Conservation (phyloP, 495 filamentous ascomycete genomes). For the Cudoniella acicularis region DNA sequence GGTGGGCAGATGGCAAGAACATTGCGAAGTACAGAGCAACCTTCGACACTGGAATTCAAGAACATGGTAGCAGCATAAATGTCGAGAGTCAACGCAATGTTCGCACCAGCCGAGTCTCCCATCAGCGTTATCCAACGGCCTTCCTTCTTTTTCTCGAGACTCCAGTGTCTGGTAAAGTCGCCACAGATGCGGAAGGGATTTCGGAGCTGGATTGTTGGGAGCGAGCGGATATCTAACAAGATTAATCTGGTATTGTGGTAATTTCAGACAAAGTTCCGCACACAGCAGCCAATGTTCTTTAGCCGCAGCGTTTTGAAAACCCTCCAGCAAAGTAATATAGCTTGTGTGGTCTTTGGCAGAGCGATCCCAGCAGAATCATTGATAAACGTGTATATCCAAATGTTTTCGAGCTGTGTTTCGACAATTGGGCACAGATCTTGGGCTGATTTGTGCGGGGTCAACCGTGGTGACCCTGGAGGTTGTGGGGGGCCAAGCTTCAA, state of each 20-base stretch:
- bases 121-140: slow-evolving; percentile 2
- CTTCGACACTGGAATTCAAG: background rate
- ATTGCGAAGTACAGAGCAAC: slow-evolving; percentile 7
- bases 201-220: slow-evolving; percentile 1
- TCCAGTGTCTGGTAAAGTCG: background rate
- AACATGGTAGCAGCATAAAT: background rate
- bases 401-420: background rate
- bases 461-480: background rate
- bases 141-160: background rate
- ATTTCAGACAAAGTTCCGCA: slow-evolving; percentile 19
- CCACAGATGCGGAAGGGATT: background rate
- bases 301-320: slow-evolving; percentile 31
- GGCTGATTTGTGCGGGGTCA: background rate
- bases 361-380: background rate
- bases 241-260: background rate
- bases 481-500: background rate
- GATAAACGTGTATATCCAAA: background rate
- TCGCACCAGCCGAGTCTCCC: slow-evolving; percentile 11
- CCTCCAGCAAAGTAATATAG: slow-evolving; percentile 39
- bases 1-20: slow-evolving; percentile 37
- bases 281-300: slow-evolving; percentile 33
- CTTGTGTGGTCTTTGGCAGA: slow-evolving; percentile 9
- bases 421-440: background rate
- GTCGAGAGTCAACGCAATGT: slow-evolving; percentile 8
- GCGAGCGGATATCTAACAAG: background rate